Percentiles rank a stretch among this genome's conserved stretches.
Conservation (phyloP, 1,284 basidiomycete species). For the Malassezia sp. region DNA sequence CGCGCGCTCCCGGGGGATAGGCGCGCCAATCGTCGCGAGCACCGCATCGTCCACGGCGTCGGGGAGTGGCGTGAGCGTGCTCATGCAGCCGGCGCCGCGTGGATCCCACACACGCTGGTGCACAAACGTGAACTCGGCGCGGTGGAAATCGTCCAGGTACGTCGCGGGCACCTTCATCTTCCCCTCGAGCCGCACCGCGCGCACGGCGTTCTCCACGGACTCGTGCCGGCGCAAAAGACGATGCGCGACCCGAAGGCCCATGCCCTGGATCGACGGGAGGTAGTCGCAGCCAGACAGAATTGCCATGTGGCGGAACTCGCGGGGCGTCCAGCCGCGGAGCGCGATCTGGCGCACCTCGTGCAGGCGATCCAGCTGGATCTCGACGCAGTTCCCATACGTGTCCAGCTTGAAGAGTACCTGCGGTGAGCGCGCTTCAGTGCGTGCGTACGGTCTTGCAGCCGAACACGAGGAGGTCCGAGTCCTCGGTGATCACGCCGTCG, state of each 20-base stretch:
- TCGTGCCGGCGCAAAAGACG: conserved; percentile 68
- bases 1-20: conserved; percentile 41
- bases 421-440: not conserved
- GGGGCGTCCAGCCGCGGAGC: conserved; percentile 74
- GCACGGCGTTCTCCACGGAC: conserved; percentile 75
- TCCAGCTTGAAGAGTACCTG: conserved; percentile 43
- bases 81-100: conserved; percentile 14
- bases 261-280: conserved; percentile 48
- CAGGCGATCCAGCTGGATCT: conserved; percentile 68
- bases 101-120: conserved; percentile 91
- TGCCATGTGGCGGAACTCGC: conserved; percentile 84
- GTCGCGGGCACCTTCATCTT: conserved; percentile 66
- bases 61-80: conserved; percentile 34
- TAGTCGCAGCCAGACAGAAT: conserved; percentile 98
- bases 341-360: conserved; percentile 63
- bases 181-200: conserved; percentile 68
- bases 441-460: conserved; percentile 68
- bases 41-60: conserved; percentile 22
- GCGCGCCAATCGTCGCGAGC: conserved; percentile 35
- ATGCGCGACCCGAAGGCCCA: conserved; percentile 72
- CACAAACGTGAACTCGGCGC: conserved; percentile 81
- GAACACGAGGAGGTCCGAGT: conserved; percentile 94
- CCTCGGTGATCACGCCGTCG: conserved; percentile 89
- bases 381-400: conserved; percentile 57
- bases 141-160: conserved; percentile 54